Conservation (phyloP, 2,329 filamentous ascomycete species). For the Chlorencoelia australis region DNA sequence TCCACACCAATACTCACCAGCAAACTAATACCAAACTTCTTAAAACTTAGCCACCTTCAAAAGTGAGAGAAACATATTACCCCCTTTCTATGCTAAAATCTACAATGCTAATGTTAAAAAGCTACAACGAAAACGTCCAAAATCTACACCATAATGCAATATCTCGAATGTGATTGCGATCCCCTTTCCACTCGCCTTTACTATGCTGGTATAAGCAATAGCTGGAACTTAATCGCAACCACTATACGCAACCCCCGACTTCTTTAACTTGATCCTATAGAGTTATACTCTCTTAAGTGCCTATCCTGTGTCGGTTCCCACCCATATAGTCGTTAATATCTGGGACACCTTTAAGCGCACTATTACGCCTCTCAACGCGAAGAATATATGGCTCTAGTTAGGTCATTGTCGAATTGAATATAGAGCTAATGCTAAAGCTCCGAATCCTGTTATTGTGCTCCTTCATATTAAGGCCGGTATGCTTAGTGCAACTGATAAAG, state of each 20-base stretch:
- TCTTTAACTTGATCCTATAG: background rate
- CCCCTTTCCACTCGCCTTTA: background rate
- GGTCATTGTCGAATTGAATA: background rate
- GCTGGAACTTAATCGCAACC: no score
- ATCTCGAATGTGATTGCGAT: background rate
- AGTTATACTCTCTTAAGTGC: background rate
- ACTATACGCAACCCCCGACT: background rate
- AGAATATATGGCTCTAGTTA: no score
- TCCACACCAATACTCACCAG: no score
- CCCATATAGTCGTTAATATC: background rate
- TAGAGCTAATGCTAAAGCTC: background rate
- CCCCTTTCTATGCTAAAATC: no score
- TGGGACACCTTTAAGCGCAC: background rate
- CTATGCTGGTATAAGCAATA: background rate
- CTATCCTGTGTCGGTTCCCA: background rate
- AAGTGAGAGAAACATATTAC: no score
- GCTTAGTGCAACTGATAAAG: no score
- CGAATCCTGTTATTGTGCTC: background rate
- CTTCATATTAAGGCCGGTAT: background rate
- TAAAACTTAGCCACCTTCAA: no score
- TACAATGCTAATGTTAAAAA: background rate
- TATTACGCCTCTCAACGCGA: background rate
- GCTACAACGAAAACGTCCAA: background rate
- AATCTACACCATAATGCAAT: background rate
- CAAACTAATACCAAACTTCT: no score